Conservation (phyloP, 2,329 filamentous ascomycete genomes). For the Pyrenophora teres region DNA sequence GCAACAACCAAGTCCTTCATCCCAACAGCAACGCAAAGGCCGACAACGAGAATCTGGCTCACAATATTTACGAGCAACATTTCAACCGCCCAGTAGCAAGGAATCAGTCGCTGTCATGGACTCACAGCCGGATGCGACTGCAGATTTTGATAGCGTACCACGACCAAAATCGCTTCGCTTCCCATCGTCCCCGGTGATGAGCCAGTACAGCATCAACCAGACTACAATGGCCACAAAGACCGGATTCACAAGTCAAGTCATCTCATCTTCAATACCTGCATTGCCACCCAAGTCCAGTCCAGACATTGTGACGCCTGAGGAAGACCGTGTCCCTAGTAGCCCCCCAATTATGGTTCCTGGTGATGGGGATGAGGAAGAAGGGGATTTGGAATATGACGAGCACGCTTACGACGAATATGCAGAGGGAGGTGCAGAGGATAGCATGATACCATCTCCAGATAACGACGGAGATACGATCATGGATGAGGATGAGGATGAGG, state of each 20-base stretch:
- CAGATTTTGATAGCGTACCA: constrained; percentile 30
- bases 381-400: constrained; percentile 30
- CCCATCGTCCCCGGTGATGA: constrained; percentile 45
- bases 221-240: constrained; percentile 39
- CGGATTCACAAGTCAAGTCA: constrained; percentile 37
- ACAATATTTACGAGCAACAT: constrained; percentile 18
- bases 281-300: constrained; percentile 35
- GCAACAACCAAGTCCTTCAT: constrained; percentile 24
- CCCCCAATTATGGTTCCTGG: constrained; percentile 35
- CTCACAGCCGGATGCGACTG: constrained; percentile 49
- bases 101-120: constrained; percentile 52
- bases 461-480: constrained; percentile 24
- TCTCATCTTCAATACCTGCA: constrained; percentile 39
- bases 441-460: constrained; percentile 4
- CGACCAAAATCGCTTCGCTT: constrained; percentile 37
- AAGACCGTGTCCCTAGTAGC: constrained; percentile 45
- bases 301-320: constrained; percentile 16
- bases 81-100: constrained; percentile 33
- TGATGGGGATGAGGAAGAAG: constrained; percentile 28
- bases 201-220: constrained; percentile 45
- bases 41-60: constrained; percentile 24
- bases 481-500: constrained; percentile 17
- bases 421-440: constrained; percentile 13
- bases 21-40: constrained; percentile 27
- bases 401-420: constrained; percentile 30